Evolutionary conservation across 2,329 filamentous ascomycete genomes (phyloP).

Genomic region (Fusarium hostae): DNA sequence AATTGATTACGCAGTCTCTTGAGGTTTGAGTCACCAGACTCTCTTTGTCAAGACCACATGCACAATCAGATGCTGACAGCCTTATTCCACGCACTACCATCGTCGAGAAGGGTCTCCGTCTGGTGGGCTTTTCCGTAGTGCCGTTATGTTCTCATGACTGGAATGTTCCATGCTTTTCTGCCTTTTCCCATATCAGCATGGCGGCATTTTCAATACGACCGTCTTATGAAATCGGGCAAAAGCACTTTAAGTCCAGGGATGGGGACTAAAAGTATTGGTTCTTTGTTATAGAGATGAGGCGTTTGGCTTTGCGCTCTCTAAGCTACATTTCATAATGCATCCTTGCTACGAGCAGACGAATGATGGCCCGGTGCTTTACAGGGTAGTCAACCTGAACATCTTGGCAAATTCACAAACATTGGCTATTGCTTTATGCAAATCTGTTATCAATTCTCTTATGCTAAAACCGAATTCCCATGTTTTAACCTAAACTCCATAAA

Average conservation of each 20-base stretch:
- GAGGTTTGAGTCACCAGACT: slow-evolving; percentile 37
- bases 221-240: not conserved
- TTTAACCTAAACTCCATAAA: slow-evolving; percentile 41
- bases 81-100: slow-evolving; percentile 8
- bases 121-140: slow-evolving; percentile 20
- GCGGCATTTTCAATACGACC: slow-evolving; percentile 9
- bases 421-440: not conserved
- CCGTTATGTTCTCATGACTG: slow-evolving; percentile 31
- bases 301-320: not conserved
- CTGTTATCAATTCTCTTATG: not conserved
- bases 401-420: not conserved
- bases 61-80: slow-evolving; percentile 29
- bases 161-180: slow-evolving; percentile 32
- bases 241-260: slow-evolving; percentile 6
- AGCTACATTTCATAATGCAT: not conserved
- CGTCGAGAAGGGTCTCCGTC: slow-evolving; percentile 15
- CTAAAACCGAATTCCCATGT: slow-evolving; percentile 31
- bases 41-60: slow-evolving; percentile 27
- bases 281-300: not conserved
- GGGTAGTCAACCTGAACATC: not conserved
- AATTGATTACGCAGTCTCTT: slow-evolving; percentile 31
- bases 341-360: not conserved
- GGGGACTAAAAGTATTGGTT: not conserved
- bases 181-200: not conserved
- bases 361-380: not conserved